These are phyloP conservation scores for Ophiostoma sp. DNA, from an alignment of 2,329 filamentous ascomycete species.

Conservation along the genomic window DNA sequence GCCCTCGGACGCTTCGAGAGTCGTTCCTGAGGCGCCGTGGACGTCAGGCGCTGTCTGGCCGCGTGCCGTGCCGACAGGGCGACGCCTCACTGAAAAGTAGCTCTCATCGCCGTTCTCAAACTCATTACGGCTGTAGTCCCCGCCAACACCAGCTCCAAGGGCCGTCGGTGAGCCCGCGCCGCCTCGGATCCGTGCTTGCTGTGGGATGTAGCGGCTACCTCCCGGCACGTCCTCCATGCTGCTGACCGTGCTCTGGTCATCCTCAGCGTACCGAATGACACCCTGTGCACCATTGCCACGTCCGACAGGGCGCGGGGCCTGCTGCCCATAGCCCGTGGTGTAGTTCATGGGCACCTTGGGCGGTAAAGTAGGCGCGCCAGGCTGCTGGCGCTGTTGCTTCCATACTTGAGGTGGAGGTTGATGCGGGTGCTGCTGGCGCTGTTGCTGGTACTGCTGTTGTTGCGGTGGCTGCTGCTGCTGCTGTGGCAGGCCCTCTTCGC, in stretches of 20 bases:
- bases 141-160: constrained; percentile 31
- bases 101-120: constrained; percentile 53
- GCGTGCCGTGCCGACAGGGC: constrained; percentile 24
- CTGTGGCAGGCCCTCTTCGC: constrained; percentile 34
- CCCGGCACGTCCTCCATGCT: constrained; percentile 27
- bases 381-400: constrained; percentile 14
- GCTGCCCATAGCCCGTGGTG: neutral
- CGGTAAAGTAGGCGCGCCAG: constrained; percentile 9
- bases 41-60: constrained; percentile 26
- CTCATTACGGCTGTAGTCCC: constrained; percentile 43
- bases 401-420: neutral
- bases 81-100: constrained; percentile 46
- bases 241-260: constrained; percentile 30
- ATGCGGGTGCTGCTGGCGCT: constrained; percentile 11
- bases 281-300: neutral
- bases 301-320: neutral
- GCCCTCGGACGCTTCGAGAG: constrained; percentile 7
- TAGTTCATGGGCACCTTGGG: constrained; percentile 13
- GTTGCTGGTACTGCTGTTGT: constrained; percentile 6
- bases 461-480: constrained; percentile 17
- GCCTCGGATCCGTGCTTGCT: constrained; percentile 21
- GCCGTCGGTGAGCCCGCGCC: constrained; percentile 27
- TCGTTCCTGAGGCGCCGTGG: neutral
- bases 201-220: neutral
- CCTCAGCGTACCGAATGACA: constrained; percentile 21